A percentile compares a stretch with the other conserved stretches of the same genome.
Conservation (phyloP, 257 asterid genomes). For the Oldenlandia corymbosa region DNA sequence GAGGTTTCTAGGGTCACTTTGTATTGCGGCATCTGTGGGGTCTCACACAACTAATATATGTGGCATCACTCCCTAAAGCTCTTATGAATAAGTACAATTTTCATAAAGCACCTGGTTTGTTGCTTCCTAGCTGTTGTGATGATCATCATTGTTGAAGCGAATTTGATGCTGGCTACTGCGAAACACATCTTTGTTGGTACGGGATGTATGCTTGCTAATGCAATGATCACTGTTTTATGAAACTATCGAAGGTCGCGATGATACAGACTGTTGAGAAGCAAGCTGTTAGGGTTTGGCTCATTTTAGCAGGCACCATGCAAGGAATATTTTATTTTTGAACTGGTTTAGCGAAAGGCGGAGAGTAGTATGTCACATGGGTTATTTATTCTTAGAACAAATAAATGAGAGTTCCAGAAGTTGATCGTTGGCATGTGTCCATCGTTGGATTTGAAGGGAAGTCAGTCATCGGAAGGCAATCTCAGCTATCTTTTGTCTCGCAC, state of each 20-base stretch:
- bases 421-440: background rate
- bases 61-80: background rate
- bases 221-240: background rate
- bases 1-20: background rate
- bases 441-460: background rate
- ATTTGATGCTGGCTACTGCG: background rate
- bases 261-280: background rate
- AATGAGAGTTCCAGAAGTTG: background rate
- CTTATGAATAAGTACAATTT: background rate
- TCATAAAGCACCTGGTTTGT: background rate
- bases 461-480: background rate
- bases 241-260: background rate
- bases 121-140: background rate
- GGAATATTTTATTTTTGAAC: background rate
- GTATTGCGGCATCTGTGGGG: background rate
- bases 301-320: background rate
- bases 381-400: background rate
- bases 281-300: background rate
- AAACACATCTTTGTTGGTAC: background rate
- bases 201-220: background rate
- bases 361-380: background rate
- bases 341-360: background rate
- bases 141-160: background rate
- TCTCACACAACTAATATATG: no score
- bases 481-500: constrained; percentile 6